Evolutionary conservation across 1,284 basidiomycete species (phyloP).

Genomic region (Bondarzewia mesenterica): DNA sequence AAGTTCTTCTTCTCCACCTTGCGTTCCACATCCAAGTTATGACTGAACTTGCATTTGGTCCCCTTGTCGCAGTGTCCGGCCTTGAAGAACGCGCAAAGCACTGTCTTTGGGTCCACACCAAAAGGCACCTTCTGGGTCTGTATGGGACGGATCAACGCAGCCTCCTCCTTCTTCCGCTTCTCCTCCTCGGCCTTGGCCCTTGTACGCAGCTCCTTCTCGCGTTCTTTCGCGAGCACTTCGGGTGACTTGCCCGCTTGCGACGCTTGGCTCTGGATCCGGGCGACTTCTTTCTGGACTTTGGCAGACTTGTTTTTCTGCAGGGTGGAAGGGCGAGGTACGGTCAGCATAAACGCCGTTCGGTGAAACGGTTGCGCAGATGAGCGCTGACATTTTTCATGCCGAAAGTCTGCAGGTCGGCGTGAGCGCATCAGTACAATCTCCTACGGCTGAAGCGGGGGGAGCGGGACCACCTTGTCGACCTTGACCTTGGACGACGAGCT

Average conservation of each 20-base stretch:
- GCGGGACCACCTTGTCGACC: slow-evolving; percentile 60
- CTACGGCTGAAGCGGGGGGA: slow-evolving; percentile 8
- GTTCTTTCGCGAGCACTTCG: slow-evolving; percentile 74
- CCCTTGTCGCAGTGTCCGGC: slow-evolving; percentile 87
- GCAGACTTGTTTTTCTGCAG: slow-evolving; percentile 87
- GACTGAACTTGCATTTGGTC: slow-evolving; percentile 92
- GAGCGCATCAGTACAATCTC: slow-evolving; percentile 13
- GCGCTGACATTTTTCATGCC: slow-evolving; percentile 83
- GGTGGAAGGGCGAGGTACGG: slow-evolving; percentile 3
- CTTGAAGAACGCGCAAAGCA: slow-evolving; percentile 87
- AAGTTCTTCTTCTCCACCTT: slow-evolving; percentile 97
- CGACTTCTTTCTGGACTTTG: slow-evolving; percentile 85
- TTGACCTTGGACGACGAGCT: slow-evolving; percentile 54
- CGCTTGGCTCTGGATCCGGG: slow-evolving; percentile 71
- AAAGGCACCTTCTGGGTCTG: slow-evolving; percentile 88
- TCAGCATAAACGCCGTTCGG: neutral
- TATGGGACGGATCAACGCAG: slow-evolving; percentile 70
- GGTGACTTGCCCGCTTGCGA: slow-evolving; percentile 71
- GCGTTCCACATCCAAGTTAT: slow-evolving; percentile 81
- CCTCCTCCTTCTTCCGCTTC: slow-evolving; percentile 81
- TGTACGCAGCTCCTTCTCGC: slow-evolving; percentile 69
- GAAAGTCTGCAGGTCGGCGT: slow-evolving; percentile 57
- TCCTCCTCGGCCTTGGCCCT: slow-evolving; percentile 79
- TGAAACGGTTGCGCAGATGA: neutral
- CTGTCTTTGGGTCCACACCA: slow-evolving; percentile 90